Percentiles rank a stretch among this genome's conserved stretches.
phyloP scores from a whole-genome alignment of 306 rosid genomes.

The Inga oerstediana region DNA sequence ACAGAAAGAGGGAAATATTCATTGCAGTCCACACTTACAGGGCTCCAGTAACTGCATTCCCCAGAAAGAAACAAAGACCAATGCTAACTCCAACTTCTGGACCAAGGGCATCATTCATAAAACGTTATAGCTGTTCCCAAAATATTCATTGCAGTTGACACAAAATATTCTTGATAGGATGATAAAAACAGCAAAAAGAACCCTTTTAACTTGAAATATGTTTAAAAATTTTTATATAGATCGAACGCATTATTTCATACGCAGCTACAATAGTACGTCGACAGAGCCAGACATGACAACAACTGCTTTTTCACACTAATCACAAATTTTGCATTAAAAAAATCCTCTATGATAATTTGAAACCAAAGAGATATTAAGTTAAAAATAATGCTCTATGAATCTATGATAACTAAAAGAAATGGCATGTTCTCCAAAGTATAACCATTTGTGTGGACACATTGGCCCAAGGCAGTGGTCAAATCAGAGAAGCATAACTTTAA shows the following conservation, averaged over 20 bases:
- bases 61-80: no score
- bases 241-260: not conserved
- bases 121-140: no score
- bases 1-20: no score
- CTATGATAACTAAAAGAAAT: not conserved
- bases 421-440: slow-evolving; percentile 1
- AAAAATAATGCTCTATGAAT: no score
- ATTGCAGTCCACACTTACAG: no score
- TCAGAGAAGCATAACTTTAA: slow-evolving; percentile 14
- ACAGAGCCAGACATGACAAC: slow-evolving; percentile 25
- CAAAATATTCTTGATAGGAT: not conserved
- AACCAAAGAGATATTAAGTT: no score
- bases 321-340: slow-evolving; percentile 3
- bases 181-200: not conserved
- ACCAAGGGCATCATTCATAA: no score
- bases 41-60: no score
- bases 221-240: not conserved
- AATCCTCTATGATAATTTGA: no score
- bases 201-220: not conserved
- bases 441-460: slow-evolving; percentile 10
- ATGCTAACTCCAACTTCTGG: no score
- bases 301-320: slow-evolving; percentile 31
- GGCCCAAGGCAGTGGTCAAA: slow-evolving; percentile 13
- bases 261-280: not conserved
- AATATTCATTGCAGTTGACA: no score